Percentiles rank a stretch among this genome's conserved stretches.
phyloP scores from a whole-genome alignment of 2,329 filamentous ascomycete genomes.

The Colletotrichum higginsianum region DNA sequence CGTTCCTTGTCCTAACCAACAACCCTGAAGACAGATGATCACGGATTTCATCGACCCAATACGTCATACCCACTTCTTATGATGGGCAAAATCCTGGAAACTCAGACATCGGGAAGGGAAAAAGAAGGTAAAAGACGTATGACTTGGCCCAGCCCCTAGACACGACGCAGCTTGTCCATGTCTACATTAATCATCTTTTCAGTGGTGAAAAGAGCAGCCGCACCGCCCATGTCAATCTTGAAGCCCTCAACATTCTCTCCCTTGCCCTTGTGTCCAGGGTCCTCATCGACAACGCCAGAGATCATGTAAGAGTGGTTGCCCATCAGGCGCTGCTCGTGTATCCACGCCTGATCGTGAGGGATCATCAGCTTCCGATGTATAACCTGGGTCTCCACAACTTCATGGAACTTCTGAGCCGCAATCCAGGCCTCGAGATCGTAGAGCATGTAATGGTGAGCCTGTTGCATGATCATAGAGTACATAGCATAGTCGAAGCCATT shows the following conservation, averaged over 20 bases:
- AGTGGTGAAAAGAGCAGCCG: conserved; percentile 6
- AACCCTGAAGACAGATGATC: background rate
- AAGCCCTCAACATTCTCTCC: background rate
- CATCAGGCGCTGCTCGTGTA: background rate
- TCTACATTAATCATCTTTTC: conserved; percentile 6
- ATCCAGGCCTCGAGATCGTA: conserved; percentile 48
- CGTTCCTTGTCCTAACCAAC: background rate
- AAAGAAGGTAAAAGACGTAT: background rate
- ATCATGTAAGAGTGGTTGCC: conserved; percentile 21
- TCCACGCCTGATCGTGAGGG: conserved; percentile 15
- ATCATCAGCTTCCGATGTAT: conserved; percentile 23
- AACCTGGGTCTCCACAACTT: conserved; percentile 41
- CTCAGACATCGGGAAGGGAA: background rate
- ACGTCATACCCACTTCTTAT: too few relatives aligned
- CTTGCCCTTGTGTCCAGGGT: background rate
- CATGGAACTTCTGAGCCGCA: conserved; percentile 41
- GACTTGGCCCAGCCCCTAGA: background rate
- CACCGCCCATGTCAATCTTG: background rate
- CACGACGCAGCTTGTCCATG: background rate
- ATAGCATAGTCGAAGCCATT: conserved; percentile 52
- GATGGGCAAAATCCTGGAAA: background rate
- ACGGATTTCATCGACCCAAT: background rate
- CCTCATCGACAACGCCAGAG: conserved; percentile 7
- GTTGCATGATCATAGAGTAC: conserved; percentile 52
- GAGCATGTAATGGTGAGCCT: conserved; percentile 53